A percentile compares a stretch with the other conserved stretches of the same genome.
phyloP scores from a whole-genome alignment of 805 yeast genomes.

The Brettanomyces nanus region DNA sequence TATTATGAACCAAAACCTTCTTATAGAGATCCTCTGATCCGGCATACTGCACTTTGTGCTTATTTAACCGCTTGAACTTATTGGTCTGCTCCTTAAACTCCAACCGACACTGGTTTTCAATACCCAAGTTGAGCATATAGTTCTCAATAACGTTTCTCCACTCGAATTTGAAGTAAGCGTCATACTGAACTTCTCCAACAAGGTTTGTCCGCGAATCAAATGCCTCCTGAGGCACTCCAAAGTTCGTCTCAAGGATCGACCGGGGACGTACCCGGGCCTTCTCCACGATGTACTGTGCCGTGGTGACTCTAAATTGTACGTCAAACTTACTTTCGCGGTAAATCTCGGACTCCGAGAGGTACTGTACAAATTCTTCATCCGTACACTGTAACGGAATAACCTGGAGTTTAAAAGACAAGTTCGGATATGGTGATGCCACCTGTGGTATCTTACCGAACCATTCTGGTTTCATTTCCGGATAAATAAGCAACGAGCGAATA shows the following conservation, averaged over 20 bases:
- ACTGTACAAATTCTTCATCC: slow-evolving; percentile 39
- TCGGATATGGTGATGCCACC: slow-evolving; percentile 24
- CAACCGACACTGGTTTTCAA: slow-evolving; percentile 61
- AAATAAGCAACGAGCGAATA: slow-evolving; percentile 52
- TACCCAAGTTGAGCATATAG: slow-evolving; percentile 53
- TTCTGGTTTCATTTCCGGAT: slow-evolving; percentile 40
- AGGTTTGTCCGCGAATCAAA: slow-evolving; percentile 15
- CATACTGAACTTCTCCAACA: slow-evolving; percentile 12
- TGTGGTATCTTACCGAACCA: slow-evolving; percentile 49
- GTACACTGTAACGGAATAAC: slow-evolving; percentile 44
- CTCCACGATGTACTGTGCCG: slow-evolving; percentile 55
- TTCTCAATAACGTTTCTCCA: slow-evolving; percentile 74
- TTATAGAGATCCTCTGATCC: slow-evolving; percentile 14
- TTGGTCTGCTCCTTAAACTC: slow-evolving; percentile 51
- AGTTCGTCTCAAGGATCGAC: slow-evolving; percentile 17
- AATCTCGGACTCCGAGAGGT: slow-evolving; percentile 51
- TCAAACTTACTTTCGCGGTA: slow-evolving; percentile 58
- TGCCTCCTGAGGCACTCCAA: slow-evolving; percentile 13
- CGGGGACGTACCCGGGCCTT: slow-evolving; percentile 46
- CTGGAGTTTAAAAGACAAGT: slow-evolving; percentile 37
- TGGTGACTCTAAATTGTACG: slow-evolving; percentile 41
- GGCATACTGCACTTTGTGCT: slow-evolving; percentile 9
- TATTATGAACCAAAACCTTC: slow-evolving; percentile 18
- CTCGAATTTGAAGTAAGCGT: slow-evolving; percentile 32
- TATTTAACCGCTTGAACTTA: slow-evolving; percentile 33